Conservation (phyloP, 2,329 filamentous ascomycete genomes). For the Leptographium radiaticola region DNA sequence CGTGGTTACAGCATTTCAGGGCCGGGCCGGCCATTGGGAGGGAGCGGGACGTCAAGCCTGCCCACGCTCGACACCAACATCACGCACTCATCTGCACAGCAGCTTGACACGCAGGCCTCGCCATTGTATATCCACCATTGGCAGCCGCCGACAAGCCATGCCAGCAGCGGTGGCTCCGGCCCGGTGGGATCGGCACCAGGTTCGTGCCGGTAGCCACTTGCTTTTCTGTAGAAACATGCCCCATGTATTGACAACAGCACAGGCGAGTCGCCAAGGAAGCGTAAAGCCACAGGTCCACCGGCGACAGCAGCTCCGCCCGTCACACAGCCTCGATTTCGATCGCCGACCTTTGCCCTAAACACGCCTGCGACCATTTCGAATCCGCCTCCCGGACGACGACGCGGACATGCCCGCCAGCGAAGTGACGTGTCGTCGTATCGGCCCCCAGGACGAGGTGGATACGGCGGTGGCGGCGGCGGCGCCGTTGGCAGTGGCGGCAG, state of each 20-base stretch:
- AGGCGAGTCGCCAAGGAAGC: conserved; percentile 71
- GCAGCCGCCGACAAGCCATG: conserved; percentile 53
- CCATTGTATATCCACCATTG: conserved; percentile 87
- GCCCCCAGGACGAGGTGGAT: conserved; percentile 12
- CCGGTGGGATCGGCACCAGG: conserved; percentile 2
- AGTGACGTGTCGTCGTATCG: conserved; percentile 48
- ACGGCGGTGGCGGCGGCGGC: neutral
- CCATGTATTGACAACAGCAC: conserved; percentile 20
- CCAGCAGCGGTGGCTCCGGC: neutral
- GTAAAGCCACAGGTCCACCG: conserved; percentile 55
- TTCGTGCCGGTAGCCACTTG: neutral
- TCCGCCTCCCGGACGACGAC: conserved; percentile 38
- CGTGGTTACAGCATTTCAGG: conserved; percentile 36
- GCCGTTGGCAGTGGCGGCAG: neutral
- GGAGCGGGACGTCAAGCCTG: conserved; percentile 43
- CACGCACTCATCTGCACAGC: conserved; percentile 20
- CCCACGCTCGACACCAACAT: conserved; percentile 37
- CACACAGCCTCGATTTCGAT: conserved; percentile 31
- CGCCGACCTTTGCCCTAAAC: conserved; percentile 39
- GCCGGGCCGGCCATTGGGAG: conserved; percentile 24
- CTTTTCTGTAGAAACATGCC: neutral
- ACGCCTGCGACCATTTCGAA: conserved; percentile 35
- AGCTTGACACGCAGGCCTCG: conserved; percentile 51
- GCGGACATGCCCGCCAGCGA: conserved; percentile 49
- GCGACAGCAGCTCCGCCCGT: conserved; percentile 32